A percentile compares a stretch with the other conserved stretches of the same genome.
Conservation (phyloP, 163 green algal genomes). For the Chloromonas sp. region DNA sequence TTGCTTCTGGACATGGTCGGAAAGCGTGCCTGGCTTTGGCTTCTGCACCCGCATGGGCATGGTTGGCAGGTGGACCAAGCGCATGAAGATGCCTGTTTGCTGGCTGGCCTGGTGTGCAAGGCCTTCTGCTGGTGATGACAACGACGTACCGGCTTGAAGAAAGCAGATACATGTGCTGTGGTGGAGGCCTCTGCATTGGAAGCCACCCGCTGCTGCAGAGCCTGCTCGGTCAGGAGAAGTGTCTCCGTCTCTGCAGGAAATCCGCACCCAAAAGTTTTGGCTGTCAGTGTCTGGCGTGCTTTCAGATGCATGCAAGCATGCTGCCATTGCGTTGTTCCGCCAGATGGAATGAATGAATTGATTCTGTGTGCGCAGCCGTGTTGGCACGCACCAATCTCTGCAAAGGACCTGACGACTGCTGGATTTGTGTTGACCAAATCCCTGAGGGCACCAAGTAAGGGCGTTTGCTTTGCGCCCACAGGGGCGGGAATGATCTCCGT, state of each 20-base stretch:
- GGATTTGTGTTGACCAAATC: no score
- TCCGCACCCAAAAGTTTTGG: background rate
- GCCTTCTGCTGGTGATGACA: background rate
- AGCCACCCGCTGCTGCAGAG: background rate
- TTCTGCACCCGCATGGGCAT: background rate
- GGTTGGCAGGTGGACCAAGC: background rate
- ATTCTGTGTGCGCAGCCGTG: no score
- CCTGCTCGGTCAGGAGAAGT: background rate
- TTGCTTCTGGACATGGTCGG: background rate
- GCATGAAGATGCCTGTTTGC: background rate
- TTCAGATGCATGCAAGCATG: no score
- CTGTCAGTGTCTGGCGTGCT: background rate
- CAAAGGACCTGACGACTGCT: background rate
- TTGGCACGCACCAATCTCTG: background rate
- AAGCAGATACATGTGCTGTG: background rate
- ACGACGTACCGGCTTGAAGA: background rate
- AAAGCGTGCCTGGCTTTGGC: background rate
- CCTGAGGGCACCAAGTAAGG: no score
- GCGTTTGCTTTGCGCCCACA: no score
- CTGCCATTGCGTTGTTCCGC: background rate
- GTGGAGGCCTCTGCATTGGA: background rate
- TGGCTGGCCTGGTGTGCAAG: background rate
- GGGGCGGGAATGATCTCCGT: no score
- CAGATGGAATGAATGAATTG: no score
- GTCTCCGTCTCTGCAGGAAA: background rate